These are phyloP conservation scores for Xerophyta viscosa DNA, from an alignment of 106 monocot species.

Conservation along the genomic window DNA sequence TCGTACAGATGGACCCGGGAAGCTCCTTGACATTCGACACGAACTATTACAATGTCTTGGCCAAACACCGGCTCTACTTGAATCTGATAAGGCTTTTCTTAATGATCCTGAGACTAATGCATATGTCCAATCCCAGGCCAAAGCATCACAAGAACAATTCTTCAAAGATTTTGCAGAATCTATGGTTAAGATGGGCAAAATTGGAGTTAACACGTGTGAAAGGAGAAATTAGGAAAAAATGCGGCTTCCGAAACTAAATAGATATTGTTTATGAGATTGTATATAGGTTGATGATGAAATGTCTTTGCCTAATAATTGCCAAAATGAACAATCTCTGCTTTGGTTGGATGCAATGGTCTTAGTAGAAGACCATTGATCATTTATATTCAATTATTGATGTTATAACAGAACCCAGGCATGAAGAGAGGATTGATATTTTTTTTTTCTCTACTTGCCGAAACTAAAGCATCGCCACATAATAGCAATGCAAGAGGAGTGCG, in stretches of 20 bases:
- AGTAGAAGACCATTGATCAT: no score
- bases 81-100: conserved; percentile 34
- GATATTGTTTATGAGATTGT: neutral
- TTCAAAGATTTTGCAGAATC: conserved; percentile 21
- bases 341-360: no score
- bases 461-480: no score
- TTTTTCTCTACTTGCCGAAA: no score
- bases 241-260: conserved; percentile 14
- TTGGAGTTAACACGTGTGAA: conserved; percentile 19
- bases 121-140: conserved; percentile 17
- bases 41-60: conserved; percentile 40
- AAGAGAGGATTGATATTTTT: no score
- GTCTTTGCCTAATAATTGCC: no score
- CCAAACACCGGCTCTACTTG: conserved; percentile 31
- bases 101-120: conserved; percentile 14
- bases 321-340: no score
- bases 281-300: no score
- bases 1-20: conserved; percentile 54
- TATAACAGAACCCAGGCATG: no score
- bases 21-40: conserved; percentile 50
- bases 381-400: no score
- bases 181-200: conserved; percentile 33
- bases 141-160: conserved; percentile 14
- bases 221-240: conserved; percentile 25
- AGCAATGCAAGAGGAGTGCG: no score